Evolutionary conservation across 2,329 filamentous ascomycete genomes (phyloP).

Genomic region (Aspergillus japonicus): DNA sequence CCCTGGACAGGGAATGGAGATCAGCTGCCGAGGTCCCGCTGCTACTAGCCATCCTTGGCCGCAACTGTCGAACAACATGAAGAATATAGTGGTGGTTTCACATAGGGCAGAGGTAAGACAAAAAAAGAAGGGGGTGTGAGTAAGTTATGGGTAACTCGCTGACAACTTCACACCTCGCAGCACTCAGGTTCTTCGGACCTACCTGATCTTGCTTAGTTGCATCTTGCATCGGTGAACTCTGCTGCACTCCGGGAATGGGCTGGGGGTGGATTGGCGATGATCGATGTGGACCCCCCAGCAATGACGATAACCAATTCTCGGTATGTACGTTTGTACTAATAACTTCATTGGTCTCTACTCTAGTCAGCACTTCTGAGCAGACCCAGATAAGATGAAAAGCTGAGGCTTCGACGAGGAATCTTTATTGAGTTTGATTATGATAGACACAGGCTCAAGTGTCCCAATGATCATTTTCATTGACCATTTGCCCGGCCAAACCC

Average conservation of each 20-base stretch:
- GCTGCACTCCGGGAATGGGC: background rate
- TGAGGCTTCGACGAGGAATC: background rate
- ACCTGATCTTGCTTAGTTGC: background rate
- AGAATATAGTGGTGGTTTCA: background rate
- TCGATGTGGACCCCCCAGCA: conserved; percentile 6
- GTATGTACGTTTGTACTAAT: background rate
- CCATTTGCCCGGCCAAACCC: background rate
- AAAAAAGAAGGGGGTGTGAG: background rate
- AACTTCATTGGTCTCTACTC: background rate
- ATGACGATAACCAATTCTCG: conserved; percentile 1
- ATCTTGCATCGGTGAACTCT: background rate
- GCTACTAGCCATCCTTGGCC: background rate
- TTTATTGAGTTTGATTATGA: conserved; percentile 1
- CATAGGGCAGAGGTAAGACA: background rate
- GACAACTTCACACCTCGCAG: background rate
- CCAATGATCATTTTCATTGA: background rate
- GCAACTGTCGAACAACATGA: background rate
- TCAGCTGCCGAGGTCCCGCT: conserved; percentile 1
- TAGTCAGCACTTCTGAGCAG: background rate
- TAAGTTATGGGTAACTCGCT: background rate
- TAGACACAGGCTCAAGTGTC: background rate
- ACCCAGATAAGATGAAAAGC: background rate
- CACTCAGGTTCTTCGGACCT: background rate
- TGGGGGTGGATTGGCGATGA: conserved; percentile 5
- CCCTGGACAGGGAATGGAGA: background rate